These are phyloP conservation scores for Cajanus cajan DNA, from an alignment of 306 rosid genomes.

Conservation along the genomic window DNA sequence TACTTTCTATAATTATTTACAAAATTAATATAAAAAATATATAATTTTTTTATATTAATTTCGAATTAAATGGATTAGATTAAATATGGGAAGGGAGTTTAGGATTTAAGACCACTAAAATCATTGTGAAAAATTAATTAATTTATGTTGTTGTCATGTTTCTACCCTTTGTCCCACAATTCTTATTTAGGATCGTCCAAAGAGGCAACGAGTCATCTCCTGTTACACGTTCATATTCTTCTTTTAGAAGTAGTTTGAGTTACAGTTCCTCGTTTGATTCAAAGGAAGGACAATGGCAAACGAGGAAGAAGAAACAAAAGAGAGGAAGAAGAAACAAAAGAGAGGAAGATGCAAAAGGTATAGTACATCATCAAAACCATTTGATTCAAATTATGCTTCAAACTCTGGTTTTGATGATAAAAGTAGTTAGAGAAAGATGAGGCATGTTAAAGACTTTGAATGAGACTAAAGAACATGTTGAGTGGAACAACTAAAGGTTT, in stretches of 20 bases:
- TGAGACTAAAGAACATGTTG: constrained; percentile 9
- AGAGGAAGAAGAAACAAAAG: constrained; percentile 74
- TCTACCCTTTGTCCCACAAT: no score
- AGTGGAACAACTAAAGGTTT: constrained; percentile 8
- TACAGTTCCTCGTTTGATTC: constrained; percentile 83
- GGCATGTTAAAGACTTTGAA: constrained; percentile 55
- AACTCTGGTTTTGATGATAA: constrained; percentile 78
- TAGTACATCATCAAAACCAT: constrained; percentile 79
- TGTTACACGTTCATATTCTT: constrained; percentile 63
- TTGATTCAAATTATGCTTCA: constrained; percentile 63
- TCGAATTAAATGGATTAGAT: no score
- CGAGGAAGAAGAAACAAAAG: no score
- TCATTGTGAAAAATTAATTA: no score
- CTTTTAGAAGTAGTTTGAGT: constrained; percentile 73
- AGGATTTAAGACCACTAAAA: no score
- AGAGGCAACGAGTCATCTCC: constrained; percentile 80
- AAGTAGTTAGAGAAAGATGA: constrained; percentile 67
- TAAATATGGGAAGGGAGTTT: no score
- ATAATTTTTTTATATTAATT: no score
- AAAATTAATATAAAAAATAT: no score
- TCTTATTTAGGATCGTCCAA: no score
- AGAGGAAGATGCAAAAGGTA: constrained; percentile 56
- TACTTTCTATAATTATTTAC: no score
- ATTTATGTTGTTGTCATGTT: no score
- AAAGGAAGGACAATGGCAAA: constrained; percentile 68